Evolutionary conservation across 768 basidiomycete genomes (phyloP), one percentile per base, ranked within the genome.

Genomic region (Clavaria fumosa): DNA sequence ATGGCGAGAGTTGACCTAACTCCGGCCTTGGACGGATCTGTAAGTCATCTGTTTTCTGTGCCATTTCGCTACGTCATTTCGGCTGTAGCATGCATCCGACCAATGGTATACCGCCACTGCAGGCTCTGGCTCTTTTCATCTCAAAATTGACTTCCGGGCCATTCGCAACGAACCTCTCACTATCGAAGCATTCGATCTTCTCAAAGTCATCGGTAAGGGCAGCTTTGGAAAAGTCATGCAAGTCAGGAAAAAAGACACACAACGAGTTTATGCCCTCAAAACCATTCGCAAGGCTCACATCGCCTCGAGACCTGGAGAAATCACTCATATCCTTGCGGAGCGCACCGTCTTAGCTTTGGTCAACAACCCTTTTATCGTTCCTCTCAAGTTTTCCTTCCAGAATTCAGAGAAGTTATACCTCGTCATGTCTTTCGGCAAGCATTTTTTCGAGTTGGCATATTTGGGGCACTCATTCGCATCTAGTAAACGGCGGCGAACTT

Each of bases 201-300:
- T 99, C 51, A 95, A 91, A 55, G 93, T 99, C 31, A 93, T 99
- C 42, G 91, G 93, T 14, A 96, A 96, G 59, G 93, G 95, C 7
- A 82, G 78, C 43, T 99, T 99, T 50, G 93, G 95, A 11, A 99
- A 99, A 59, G 91, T 93, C 24, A 97, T 97, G 95, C 93, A 99
- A 69, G 93, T 99, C 28, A 80, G 90, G 38, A 99, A 99, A 64
- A 91, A 95, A 62, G 90, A 99, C 59, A 97, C 95, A 1, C 74
- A 86, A 47, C 86, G 95, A 41, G 83, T 99, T 51, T 99, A 99
- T 61, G 93, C 93, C 2, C 67, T 99, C 50, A 97, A 97, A 65
- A 96, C 95, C 3, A 96, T 97, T 50, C 75, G 91, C 38, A 99
- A 99, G 58, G 93, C 93, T 3, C 88, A 95, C 52, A 97, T 97